Evolutionary conservation across 202 grass and related monocot genomes (phyloP), one percentile per base, ranked within the genome.

Genomic region (Tripidium arundinaceum): DNA sequence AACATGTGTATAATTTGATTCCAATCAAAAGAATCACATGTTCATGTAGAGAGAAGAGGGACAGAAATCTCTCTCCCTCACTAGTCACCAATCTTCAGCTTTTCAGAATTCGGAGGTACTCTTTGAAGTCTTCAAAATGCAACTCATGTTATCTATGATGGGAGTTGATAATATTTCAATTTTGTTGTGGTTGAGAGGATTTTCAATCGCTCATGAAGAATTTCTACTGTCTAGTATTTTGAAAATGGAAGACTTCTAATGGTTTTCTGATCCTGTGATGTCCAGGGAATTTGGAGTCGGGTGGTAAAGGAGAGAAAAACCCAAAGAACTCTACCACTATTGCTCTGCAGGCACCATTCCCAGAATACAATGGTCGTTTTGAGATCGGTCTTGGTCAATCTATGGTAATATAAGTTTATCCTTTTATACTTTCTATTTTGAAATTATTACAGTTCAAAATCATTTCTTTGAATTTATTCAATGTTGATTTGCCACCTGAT

Each of bases 371-470:
- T 76, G 52, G 79, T 15, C 81, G 41, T 49, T 93, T 86, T 34
- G 81, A 91, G 28, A 83, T 89, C 76, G 89, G 85, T 41, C 83
- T 91, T 58, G 84, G 79, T 75, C 92, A 92, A 74, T 93, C 92
- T 54, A 71, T 90, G 88, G 92, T 98, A 58, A 58, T 11, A 58
- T 58, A 74, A 59, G 62, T 5, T 68, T 72, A 49, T 66, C 50
- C 18, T 31, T 59, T n/a, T 81, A 18, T 19, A 8, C 5, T 49
- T 45, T 46, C 25, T 47, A 6, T 15, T 62, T 75, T 1, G 6
- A 74, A 81, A 49, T 16, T 68, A 3, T 62, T 15, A 58, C 13
- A 26, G 1, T 45, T 70, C 3, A 41, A 39, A 76, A 45, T 69
- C 61, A 27, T 57, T 77, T 81, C 14, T 65, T 29, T 6, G 8